Percentiles rank a stretch among this genome's conserved stretches.
Conservation (phyloP, 83 land plant species). For the Picea engelmannii region DNA sequence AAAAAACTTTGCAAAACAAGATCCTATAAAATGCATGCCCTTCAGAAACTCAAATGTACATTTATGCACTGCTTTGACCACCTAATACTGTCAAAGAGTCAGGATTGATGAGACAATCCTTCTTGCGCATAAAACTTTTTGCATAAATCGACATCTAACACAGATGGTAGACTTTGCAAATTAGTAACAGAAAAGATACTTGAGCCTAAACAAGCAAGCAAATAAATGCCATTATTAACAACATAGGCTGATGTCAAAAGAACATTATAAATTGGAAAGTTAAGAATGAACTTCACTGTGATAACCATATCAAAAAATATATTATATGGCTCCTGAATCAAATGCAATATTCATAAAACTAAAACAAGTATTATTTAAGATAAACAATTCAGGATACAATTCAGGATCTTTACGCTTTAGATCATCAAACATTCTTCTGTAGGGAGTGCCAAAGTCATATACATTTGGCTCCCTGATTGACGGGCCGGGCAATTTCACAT, state of each 20-base stretch:
- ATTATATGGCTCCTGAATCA: not conserved
- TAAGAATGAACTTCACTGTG: not conserved
- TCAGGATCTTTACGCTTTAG: conserved; percentile 91
- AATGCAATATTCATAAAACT: not conserved
- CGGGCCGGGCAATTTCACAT: conserved; percentile 97
- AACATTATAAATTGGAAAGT: not conserved
- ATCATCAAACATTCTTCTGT: conserved; percentile 86
- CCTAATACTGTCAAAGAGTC: too few relatives aligned
- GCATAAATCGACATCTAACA: not conserved
- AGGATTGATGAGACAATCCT: too few relatives aligned
- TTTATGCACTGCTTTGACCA: too few relatives aligned
- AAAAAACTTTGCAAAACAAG: not conserved
- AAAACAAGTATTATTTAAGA: not conserved
- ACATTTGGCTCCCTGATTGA: conserved; percentile 92
- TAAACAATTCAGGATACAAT: conserved; percentile 56
- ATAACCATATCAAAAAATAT: not conserved
- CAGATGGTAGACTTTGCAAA: not conserved
- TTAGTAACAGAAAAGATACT: not conserved
- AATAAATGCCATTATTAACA: not conserved
- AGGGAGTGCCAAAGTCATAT: conserved; percentile 95
- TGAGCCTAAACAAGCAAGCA: not conserved
- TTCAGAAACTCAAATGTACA: too few relatives aligned
- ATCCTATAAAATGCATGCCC: too few relatives aligned
- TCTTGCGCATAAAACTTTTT: too few relatives aligned
- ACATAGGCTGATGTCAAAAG: not conserved